Conservation (phyloP, 2,329 filamentous ascomycete species). For the Diaporthe caulivora region DNA sequence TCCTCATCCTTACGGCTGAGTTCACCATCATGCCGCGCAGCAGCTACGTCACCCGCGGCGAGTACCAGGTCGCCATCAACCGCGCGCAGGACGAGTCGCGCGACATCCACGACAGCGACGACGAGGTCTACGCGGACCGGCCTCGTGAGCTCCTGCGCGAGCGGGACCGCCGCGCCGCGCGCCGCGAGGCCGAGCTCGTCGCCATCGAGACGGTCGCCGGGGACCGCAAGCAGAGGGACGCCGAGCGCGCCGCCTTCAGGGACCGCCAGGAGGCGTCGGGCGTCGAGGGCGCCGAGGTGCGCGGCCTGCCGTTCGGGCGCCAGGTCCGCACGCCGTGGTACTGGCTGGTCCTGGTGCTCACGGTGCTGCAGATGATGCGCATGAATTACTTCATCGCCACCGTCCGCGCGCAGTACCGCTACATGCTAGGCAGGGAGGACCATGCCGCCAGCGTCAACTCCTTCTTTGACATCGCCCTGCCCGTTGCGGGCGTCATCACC, state of each 20-base stretch:
- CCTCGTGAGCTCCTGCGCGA: conserved; percentile 56
- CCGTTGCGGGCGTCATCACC: conserved; percentile 75
- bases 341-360: conserved; percentile 76
- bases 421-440: conserved; percentile 66
- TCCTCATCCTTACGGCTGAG: conserved; percentile 53
- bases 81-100: conserved; percentile 51
- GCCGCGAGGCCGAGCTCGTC: conserved; percentile 68
- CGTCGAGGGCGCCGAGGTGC: conserved; percentile 77
- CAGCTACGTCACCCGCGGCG: conserved; percentile 54
- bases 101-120: conserved; percentile 66
- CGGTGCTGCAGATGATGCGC: conserved; percentile 67
- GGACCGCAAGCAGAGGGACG: conserved; percentile 66
- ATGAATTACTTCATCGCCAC: conserved; percentile 82
- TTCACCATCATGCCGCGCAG: conserved; percentile 54
- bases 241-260: conserved; percentile 61
- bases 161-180: conserved; percentile 57
- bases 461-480: conserved; percentile 65
- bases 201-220: conserved; percentile 75
- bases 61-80: conserved; percentile 56
- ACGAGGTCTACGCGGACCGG: conserved; percentile 60
- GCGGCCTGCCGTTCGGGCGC: conserved; percentile 71
- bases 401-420: conserved; percentile 76
- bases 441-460: conserved; percentile 52
- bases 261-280: conserved; percentile 71
- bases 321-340: conserved; percentile 81